Evolutionary conservation across 352 stramenopile species (phyloP), one percentile per base, ranked within the genome.

Genomic region (Phytophthora fragariaefolia): DNA sequence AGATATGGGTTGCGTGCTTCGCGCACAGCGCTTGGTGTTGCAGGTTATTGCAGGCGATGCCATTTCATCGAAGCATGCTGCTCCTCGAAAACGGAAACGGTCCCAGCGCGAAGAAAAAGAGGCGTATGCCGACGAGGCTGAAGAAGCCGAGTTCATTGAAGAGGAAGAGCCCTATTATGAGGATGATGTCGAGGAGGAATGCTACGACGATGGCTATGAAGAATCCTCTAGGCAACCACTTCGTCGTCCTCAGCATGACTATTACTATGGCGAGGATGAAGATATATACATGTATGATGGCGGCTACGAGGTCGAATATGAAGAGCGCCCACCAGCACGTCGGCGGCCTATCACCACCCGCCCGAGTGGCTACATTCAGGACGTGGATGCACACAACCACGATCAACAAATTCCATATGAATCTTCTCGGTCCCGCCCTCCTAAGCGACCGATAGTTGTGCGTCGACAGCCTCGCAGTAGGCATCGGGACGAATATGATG

Each of bases 21-120:
- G 73, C 7, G 84, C 82, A 1, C 58, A 91, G 57, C 73, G 80
- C 26, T 66, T 92, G 4, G 60, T 92, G 12, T 68, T 92, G 32
- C 79, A 87, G 38, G 69, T 88, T 36, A 63, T 89, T n/a, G 82
- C 84, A 22, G 77, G 77, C 22, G 83, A 90, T 43, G 68, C 58
- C 2, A 85, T 86, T 32, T 80, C 77, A 13, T 83, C 69, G 45
- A 87, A 88, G 30, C 69, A 45, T 3, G n/a, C 57, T 23, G 56
- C 45, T 22, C 60, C 48, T 38, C 63, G 78, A 26, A 91, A 92
- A 55, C 71, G 84, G 22, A 84, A 76, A 42, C 66, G 69, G 6
- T 42, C 24, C 36, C 54, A 65, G 5, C 53, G 53, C 51, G 27
- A 63, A 27, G 52, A 59, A 60, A 52, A 61, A 52, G 63, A 72